Conservation (phyloP, 1,139 yeast species). For the Hyphopichia wangnamkhiaoensis region DNA sequence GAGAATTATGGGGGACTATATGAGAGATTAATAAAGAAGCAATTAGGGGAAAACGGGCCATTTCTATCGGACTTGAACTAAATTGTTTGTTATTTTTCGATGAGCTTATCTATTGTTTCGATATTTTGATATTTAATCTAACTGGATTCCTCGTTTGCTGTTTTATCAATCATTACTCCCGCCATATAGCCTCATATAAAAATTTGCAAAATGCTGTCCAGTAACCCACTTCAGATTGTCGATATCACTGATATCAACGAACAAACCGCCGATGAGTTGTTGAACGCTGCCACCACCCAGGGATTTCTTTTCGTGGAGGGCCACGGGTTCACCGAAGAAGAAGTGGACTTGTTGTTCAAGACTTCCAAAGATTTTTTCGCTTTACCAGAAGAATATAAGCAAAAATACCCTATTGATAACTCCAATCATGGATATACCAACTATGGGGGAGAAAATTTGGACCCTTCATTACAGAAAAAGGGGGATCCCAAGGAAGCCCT, state of each 20-base stretch:
- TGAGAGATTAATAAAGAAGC: too few species aligned
- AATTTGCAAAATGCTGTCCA: not conserved
- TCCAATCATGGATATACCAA: conserved; percentile 66
- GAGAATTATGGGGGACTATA: too few species aligned
- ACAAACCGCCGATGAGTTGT: conserved; percentile 50
- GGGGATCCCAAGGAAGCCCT: conserved; percentile 68
- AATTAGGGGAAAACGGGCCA: too few species aligned
- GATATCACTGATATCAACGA: conserved; percentile 52
- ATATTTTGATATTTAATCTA: too few species aligned
- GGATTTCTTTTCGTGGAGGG: conserved; percentile 78
- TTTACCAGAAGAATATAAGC: conserved; percentile 51
- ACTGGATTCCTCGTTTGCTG: too few species aligned
- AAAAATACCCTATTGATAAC: conserved; percentile 44
- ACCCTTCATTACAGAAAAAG: conserved; percentile 43
- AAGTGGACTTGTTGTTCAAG: conserved; percentile 55
- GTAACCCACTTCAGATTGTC: conserved; percentile 50
- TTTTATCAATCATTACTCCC: too few species aligned
- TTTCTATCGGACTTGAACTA: too few species aligned
- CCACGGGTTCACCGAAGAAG: conserved; percentile 60
- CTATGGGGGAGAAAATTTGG: conserved; percentile 60
- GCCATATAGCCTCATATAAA: too few species aligned
- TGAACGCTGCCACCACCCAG: conserved; percentile 65
- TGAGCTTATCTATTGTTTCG: too few species aligned
- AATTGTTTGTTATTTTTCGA: too few species aligned
- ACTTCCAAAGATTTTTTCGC: conserved; percentile 59